phyloP scores from a whole-genome alignment of 116 monocot genomes.

The Posidonia oceanica region DNA sequence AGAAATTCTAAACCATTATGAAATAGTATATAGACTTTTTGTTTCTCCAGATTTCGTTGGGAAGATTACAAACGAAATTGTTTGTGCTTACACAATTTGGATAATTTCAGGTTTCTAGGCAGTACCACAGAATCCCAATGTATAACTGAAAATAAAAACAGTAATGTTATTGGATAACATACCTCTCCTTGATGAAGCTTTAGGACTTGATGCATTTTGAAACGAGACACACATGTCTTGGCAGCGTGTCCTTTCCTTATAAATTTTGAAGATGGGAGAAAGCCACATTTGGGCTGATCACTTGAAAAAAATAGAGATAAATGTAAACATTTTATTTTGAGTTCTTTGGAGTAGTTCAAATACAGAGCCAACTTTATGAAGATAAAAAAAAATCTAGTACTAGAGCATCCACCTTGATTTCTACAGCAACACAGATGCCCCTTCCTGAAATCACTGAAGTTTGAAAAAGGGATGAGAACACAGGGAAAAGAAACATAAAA shows the following conservation, averaged over 20 bases:
- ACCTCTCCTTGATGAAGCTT: constrained; percentile 77
- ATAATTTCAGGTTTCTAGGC: background rate
- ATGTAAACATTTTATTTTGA: too few relatives aligned
- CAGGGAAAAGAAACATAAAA: background rate
- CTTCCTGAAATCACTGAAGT: constrained; percentile 29
- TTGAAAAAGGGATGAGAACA: background rate
- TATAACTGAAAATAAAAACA: background rate
- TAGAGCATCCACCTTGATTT: constrained; percentile 64
- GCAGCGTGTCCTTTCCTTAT: constrained; percentile 8
- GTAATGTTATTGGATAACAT: background rate
- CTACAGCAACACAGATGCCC: constrained; percentile 49
- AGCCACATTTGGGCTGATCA: constrained; percentile 82
- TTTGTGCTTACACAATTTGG: background rate
- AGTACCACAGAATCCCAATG: background rate
- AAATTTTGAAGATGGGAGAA: constrained; percentile 19
- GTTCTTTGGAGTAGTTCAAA: background rate
- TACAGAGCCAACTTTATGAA: background rate
- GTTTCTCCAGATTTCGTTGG: background rate
- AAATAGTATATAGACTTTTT: background rate
- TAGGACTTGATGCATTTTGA: constrained; percentile 55
- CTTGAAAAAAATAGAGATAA: constrained; percentile 8
- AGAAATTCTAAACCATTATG: background rate
- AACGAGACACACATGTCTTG: constrained; percentile 16
- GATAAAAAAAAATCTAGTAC: background rate
- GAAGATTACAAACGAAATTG: background rate